A percentile compares a stretch with the other conserved stretches of the same genome.
phyloP scores from a whole-genome alignment of 768 basidiomycete genomes.

The Cubamyces sp. region DNA sequence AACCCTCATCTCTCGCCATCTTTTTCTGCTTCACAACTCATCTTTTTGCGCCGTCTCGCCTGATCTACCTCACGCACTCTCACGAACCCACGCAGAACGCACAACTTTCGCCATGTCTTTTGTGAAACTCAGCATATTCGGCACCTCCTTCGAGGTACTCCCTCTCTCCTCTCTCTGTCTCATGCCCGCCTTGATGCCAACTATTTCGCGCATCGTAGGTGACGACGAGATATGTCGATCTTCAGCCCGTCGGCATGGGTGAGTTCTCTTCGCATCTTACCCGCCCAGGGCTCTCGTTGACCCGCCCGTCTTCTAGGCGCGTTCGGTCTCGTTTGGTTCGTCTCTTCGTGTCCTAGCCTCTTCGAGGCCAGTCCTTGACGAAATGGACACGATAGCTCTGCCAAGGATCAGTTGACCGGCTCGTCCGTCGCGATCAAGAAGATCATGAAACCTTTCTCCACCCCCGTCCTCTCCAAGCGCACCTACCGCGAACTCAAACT shows the following conservation, averaged over 20 bases:
- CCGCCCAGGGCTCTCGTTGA: background rate
- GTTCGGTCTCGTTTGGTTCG: constrained; percentile 96
- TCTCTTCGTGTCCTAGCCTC: constrained; percentile 15
- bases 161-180: constrained; percentile 11
- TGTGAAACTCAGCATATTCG: constrained; percentile 98
- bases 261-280: constrained; percentile 35
- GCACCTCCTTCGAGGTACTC: constrained; percentile 91
- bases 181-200: background rate
- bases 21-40: constrained; percentile 3
- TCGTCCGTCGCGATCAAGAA: constrained; percentile 99
- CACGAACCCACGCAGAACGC: constrained; percentile 4
- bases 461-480: constrained; percentile 96
- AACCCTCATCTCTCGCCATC: background rate
- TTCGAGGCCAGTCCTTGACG: constrained; percentile 7
- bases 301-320: constrained; percentile 59
- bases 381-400: constrained; percentile 61
- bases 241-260: constrained; percentile 99
- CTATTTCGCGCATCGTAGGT: constrained; percentile 56
- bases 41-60: constrained; percentile 11
- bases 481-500: constrained; percentile 98
- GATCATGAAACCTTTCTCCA: constrained; percentile 99
- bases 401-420: constrained; percentile 93
- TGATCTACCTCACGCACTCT: background rate
- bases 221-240: constrained; percentile 97
- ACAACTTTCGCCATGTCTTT: constrained; percentile 67